These are phyloP conservation scores for Candolleomyces aberdarensis DNA, from an alignment of 768 basidiomycete genomes.

Conservation along the genomic window DNA sequence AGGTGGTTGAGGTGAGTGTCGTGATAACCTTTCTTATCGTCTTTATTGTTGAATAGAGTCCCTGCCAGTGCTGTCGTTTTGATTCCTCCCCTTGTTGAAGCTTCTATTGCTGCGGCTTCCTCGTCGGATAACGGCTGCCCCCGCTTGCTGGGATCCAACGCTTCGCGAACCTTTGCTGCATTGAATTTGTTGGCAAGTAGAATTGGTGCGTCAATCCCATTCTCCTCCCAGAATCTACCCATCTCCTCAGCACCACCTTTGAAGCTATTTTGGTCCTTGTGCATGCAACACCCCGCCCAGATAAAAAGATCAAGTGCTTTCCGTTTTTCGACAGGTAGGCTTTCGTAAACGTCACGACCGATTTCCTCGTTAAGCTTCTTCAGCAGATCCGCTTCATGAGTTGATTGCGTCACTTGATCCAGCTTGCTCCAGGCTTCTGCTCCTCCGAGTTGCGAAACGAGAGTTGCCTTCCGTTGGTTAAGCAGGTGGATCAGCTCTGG, in stretches of 20 bases:
- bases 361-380: slow-evolving; percentile 14
- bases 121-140: background rate
- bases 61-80: slow-evolving; percentile 13
- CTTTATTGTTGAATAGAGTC: slow-evolving; percentile 26
- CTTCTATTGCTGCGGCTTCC: slow-evolving; percentile 11
- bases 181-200: slow-evolving; percentile 28
- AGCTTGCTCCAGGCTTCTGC: slow-evolving; percentile 19
- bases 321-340: slow-evolving; percentile 15
- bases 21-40: slow-evolving; percentile 29
- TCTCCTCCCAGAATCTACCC: slow-evolving; percentile 21
- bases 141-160: background rate
- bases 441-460: slow-evolving; percentile 19
- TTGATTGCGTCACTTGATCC: slow-evolving; percentile 16
- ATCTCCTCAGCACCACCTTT: slow-evolving; percentile 27
- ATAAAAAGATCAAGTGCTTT: slow-evolving; percentile 24
- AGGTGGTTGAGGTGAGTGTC: slow-evolving; percentile 19
- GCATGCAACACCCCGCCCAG: too few relatives aligned
- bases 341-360: slow-evolving; percentile 19
- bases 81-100: slow-evolving; percentile 14
- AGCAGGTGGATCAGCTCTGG: background rate
- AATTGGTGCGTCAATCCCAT: slow-evolving; percentile 17
- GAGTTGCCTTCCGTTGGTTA: slow-evolving; percentile 17
- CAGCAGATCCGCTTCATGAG: slow-evolving; percentile 14
- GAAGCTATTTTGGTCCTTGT: slow-evolving; percentile 34
- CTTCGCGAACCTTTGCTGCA: slow-evolving; percentile 14